These are phyloP conservation scores for Penicillium samsonianum DNA, from an alignment of 495 filamentous ascomycete species.

Conservation along the genomic window DNA sequence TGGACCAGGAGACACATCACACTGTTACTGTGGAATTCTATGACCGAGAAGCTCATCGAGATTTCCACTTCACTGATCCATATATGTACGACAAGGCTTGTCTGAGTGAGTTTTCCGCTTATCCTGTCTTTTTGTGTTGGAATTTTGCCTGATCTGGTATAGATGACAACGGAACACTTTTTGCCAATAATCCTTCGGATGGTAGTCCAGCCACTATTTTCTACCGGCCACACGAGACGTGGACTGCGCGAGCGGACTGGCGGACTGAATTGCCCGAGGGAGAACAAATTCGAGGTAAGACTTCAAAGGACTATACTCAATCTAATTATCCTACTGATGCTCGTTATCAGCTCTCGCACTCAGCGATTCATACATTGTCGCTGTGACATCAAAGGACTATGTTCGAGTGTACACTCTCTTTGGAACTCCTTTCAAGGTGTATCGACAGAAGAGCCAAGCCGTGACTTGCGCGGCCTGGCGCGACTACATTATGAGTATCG, in stretches of 20 bases:
- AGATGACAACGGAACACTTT: slow-evolving; percentile 82
- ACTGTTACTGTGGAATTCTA: slow-evolving; percentile 98
- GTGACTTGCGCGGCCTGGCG: slow-evolving; percentile 91
- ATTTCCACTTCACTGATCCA: slow-evolving; percentile 95
- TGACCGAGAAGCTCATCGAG: slow-evolving; percentile 84
- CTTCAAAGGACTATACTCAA: not conserved
- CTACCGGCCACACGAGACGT: slow-evolving; percentile 95
- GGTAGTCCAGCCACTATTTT: slow-evolving; percentile 79
- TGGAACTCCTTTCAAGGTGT: slow-evolving; percentile 83
- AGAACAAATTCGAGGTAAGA: slow-evolving; percentile 66
- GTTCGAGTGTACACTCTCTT: slow-evolving; percentile 91
- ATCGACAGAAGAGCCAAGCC: slow-evolving; percentile 87
- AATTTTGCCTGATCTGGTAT: slow-evolving; percentile 29
- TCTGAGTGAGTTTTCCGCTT: slow-evolving; percentile 50
- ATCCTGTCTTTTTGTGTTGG: not conserved
- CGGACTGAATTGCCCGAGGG: slow-evolving; percentile 77
- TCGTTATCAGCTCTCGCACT: slow-evolving; percentile 72
- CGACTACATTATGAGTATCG: slow-evolving; percentile 91
- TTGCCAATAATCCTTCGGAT: slow-evolving; percentile 74
- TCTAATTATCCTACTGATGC: slow-evolving; percentile 4
- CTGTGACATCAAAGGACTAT: slow-evolving; percentile 80
- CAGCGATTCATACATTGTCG: slow-evolving; percentile 86
- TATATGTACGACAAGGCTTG: slow-evolving; percentile 97
- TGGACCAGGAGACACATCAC: slow-evolving; percentile 91
- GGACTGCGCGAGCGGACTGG: slow-evolving; percentile 91